phyloP scores from a whole-genome alignment of 352 stramenopile genomes.

The Phytophthora niederhauseri region DNA sequence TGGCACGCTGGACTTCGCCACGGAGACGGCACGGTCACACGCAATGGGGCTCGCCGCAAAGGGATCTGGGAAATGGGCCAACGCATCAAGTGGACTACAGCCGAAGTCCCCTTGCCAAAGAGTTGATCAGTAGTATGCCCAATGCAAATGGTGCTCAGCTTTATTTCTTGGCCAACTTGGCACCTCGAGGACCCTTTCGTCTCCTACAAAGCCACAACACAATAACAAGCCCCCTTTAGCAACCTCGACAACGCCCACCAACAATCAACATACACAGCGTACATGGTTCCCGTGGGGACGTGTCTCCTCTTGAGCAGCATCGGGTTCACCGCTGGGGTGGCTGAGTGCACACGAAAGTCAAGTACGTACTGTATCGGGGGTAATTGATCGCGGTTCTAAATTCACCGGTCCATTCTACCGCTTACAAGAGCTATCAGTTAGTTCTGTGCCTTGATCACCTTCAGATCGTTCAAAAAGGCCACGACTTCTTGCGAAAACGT shows the following conservation, averaged over 20 bases:
- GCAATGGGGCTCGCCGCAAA: conserved; percentile 46
- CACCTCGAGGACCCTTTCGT: conserved; percentile 53
- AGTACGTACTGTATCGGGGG: too few relatives aligned
- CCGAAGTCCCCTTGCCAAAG: conserved; percentile 51
- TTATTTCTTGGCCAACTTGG: conserved; percentile 63
- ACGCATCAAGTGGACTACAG: conserved; percentile 71
- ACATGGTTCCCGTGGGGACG: conserved; percentile 55
- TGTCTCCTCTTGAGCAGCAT: conserved; percentile 53
- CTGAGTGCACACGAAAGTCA: too few relatives aligned
- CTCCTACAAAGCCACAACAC: conserved; percentile 33
- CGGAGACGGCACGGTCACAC: conserved; percentile 58
- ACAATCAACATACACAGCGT: conserved; percentile 21
- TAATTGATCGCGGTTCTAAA: not conserved
- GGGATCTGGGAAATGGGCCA: conserved; percentile 67
- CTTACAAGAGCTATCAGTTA: conserved; percentile 17
- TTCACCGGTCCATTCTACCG: not conserved
- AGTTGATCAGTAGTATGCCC: conserved; percentile 15
- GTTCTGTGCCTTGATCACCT: conserved; percentile 72
- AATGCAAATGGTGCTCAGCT: not conserved
- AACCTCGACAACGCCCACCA: not conserved
- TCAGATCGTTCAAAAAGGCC: conserved; percentile 79
- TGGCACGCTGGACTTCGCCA: conserved; percentile 64
- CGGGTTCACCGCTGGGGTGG: conserved; percentile 1
- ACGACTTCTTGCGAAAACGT: conserved; percentile 77
- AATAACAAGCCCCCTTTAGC: not conserved